Base-by-base conservation (phyloP, 768 basidiomycete genomes). In the Pleurotus eryngii region DNA sequence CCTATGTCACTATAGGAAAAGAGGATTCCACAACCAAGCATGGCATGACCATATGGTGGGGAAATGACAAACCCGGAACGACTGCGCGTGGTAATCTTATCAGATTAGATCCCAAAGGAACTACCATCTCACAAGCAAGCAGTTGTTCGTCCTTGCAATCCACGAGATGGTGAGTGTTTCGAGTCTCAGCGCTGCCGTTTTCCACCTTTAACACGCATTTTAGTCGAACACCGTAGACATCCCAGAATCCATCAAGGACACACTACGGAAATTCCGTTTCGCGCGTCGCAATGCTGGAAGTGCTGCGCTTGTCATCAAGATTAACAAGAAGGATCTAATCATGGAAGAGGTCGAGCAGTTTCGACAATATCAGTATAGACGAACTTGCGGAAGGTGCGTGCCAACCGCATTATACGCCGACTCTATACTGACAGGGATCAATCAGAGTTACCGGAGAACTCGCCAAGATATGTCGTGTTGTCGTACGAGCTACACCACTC, bases 331-430 rank as follows among this genome's bases (percentile, higher is more conserved):
- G 40, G 78, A 85, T 64, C 80, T 95, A 57, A 66, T 84, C 61
- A 89, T 97, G 87, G 87, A 89, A 67, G 87, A 92, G 64, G 89
- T 86, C 30, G 90, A 93, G 55, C 84, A 87, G 66, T 86, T 86
- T 90, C 61, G 86, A 89, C 65, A 73, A 83, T 59, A 86, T 91
- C 59, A 80, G 79, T 56, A 83, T 94, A 57, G 89, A 90, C 63
- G 92, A 95, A 14, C 83, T 98, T 38, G 90, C 83, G n/a, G 87
- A 94, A 73, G 94, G 94, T 92, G 61, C 56, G 66, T 49, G 20
- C 11, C 3, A 35, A 35, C 30, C 11, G 9, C 30, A 17, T 45
- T 35, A 57, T 60, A 46, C n/a, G 20, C 38, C 38, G n/a, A 46
- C 7, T 15, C 38, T 42, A 14, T 38, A 24, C 20, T 17, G 56